A percentile compares a stretch with the other conserved stretches of the same genome.
phyloP scores from a whole-genome alignment of 2,329 filamentous ascomycete genomes.

The Thielaviopsis punctulata region DNA sequence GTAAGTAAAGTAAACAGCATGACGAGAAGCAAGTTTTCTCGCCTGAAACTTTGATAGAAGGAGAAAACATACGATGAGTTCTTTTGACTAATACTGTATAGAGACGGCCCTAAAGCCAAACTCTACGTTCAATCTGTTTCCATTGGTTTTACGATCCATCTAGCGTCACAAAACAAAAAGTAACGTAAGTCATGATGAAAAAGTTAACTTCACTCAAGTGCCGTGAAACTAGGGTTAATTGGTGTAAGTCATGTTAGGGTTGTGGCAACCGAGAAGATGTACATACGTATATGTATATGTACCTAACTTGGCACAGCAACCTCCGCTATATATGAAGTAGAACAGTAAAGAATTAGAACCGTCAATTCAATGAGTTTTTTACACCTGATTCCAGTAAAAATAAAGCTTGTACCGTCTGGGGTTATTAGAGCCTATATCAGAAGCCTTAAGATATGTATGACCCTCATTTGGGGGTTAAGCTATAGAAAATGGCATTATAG shows the following conservation, averaged over 20 bases:
- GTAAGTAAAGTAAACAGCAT: background rate
- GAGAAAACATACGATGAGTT: background rate
- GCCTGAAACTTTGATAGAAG: background rate
- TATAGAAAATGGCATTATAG: background rate
- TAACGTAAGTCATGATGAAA: too few relatives aligned
- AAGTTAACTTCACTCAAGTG: too few relatives aligned
- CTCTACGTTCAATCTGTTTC: background rate
- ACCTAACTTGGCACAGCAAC: background rate
- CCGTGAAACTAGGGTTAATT: too few relatives aligned
- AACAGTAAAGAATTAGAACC: background rate
- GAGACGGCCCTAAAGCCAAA: background rate
- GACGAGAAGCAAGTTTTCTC: background rate
- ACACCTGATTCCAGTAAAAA: background rate
- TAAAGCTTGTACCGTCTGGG: background rate
- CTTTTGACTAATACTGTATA: background rate
- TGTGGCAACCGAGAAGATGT: too few relatives aligned
- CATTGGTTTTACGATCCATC: too few relatives aligned
- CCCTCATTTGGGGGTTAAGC: background rate
- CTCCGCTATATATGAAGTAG: background rate
- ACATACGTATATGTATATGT: too few relatives aligned
- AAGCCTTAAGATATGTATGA: background rate
- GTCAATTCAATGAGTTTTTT: background rate
- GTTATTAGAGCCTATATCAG: background rate
- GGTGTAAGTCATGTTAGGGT: too few relatives aligned
- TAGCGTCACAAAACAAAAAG: too few relatives aligned